Evolutionary conservation across 2,329 filamentous ascomycete species (phyloP), one percentile per base, ranked within the genome.

Genomic region (Orbilia blumenaviensis): DNA sequence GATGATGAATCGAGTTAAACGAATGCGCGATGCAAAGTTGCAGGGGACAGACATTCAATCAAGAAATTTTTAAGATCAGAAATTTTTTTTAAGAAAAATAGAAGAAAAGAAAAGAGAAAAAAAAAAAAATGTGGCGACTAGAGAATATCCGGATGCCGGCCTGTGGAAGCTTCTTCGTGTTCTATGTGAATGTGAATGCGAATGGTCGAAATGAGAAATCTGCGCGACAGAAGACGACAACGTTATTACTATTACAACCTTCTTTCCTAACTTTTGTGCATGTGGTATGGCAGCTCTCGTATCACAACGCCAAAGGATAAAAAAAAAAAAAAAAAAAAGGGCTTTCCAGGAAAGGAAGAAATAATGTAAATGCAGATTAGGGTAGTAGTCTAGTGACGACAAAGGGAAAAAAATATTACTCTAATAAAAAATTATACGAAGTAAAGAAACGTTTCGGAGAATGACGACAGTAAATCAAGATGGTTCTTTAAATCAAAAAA

Each of bases 261-360:
- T 54, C 38, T 27, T 44, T 44, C 32, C 27, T 27, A 64, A 29
- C 60, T 29, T 42, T 36, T 75, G 67, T 34, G 41, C 42, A 61
- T 68, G 50, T 27, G 42, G 42, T 56, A 56, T 38, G 52, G 52
- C 52, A 56, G 52, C 9, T 25, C 25, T 56, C 52, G 64, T 69
- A 68, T 68, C 64, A 66, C 58, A 76, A 69, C 60, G 72, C 64
- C 72, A 18, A 66, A 54, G 58, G n/a, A n/a, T n/a, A n/a, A n/a
- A n/a, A n/a, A n/a, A n/a, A n/a, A n/a, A n/a, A n/a, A 62, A 62
- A 50, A 56, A n/a, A 67, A 54, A 48, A 61, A 56, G 41, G 36
- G 38, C 23, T 75, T 76, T 67, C 56, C 50, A 58, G 69, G 61
- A 56, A 64, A 50, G 46, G 62, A 46, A 63, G 71, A 64, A 25